Conservation (phyloP, 2,329 filamentous ascomycete genomes). For the Botrytis paeoniae region DNA sequence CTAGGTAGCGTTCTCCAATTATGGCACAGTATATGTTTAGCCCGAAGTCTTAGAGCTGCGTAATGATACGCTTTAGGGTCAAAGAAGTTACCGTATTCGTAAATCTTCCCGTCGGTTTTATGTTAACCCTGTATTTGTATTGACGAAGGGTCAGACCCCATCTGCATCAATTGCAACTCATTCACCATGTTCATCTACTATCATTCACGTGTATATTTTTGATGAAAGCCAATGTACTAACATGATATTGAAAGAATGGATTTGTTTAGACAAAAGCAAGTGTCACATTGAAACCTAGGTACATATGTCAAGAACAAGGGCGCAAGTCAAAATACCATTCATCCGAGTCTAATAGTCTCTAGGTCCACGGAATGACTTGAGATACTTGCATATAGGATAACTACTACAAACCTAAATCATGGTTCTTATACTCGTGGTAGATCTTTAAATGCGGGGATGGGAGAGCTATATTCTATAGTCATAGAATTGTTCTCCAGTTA, state of each 20-base stretch:
- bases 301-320: neutral
- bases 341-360: neutral
- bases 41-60: slow-evolving; percentile 4
- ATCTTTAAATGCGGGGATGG: neutral
- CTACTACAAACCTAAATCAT: neutral
- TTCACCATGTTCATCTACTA: neutral
- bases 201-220: neutral
- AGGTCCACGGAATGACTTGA: neutral
- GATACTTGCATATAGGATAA: neutral
- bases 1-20: neutral
- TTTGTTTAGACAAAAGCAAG: neutral
- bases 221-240: neutral
- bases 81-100: slow-evolving; percentile 9
- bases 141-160: neutral
- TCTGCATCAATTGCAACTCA: neutral
- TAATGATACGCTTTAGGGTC: slow-evolving; percentile 7
- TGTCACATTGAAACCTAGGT: neutral
- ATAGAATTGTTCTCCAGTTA: neutral
- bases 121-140: neutral
- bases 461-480: neutral
- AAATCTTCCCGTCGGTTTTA: neutral
- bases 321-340: neutral
- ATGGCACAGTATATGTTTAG: slow-evolving; percentile 2
- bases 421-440: neutral
- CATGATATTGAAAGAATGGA: neutral